Evolutionary conservation across 2,329 filamentous ascomycete species (phyloP).

Genomic region (Cladosporium sp.): DNA sequence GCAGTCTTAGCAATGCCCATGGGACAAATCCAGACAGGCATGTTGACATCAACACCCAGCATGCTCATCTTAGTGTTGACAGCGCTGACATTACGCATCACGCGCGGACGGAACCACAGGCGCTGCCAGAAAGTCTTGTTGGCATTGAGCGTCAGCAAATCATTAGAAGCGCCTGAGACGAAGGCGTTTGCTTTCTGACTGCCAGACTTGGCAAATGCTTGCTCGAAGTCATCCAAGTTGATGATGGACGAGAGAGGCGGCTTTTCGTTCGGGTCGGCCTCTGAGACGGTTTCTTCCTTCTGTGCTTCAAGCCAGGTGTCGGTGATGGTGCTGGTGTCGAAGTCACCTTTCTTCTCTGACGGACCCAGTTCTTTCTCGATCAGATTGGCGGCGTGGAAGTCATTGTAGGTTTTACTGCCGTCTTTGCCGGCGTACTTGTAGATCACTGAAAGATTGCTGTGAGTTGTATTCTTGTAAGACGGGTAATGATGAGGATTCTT

Average conservation of each 20-base stretch:
- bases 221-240: slow-evolving; percentile 45
- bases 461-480: neutral
- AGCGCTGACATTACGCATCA: slow-evolving; percentile 39
- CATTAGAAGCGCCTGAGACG: slow-evolving; percentile 48
- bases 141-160: slow-evolving; percentile 43
- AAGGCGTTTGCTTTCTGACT: slow-evolving; percentile 39
- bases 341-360: slow-evolving; percentile 37
- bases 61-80: slow-evolving; percentile 34
- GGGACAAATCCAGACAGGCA: slow-evolving; percentile 37
- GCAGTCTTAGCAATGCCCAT: slow-evolving; percentile 31
- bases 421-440: slow-evolving; percentile 51
- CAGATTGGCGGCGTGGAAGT: slow-evolving; percentile 45
- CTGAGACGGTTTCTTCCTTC: slow-evolving; percentile 22
- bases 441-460: slow-evolving; percentile 35
- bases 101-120: slow-evolving; percentile 45
- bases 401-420: slow-evolving; percentile 52
- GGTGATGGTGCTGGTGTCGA: slow-evolving; percentile 30
- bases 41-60: slow-evolving; percentile 28
- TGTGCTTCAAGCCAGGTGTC: slow-evolving; percentile 29
- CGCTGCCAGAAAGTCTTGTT: slow-evolving; percentile 41
- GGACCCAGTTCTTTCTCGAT: slow-evolving; percentile 40
- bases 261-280: slow-evolving; percentile 32
- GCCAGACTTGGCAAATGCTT: slow-evolving; percentile 35
- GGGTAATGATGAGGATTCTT: slow-evolving; percentile 9
- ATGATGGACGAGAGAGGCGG: slow-evolving; percentile 45